Evolutionary conservation across 192 early-diverging fungal species (phyloP).

Genomic region (Allomyces arbusculus): DNA sequence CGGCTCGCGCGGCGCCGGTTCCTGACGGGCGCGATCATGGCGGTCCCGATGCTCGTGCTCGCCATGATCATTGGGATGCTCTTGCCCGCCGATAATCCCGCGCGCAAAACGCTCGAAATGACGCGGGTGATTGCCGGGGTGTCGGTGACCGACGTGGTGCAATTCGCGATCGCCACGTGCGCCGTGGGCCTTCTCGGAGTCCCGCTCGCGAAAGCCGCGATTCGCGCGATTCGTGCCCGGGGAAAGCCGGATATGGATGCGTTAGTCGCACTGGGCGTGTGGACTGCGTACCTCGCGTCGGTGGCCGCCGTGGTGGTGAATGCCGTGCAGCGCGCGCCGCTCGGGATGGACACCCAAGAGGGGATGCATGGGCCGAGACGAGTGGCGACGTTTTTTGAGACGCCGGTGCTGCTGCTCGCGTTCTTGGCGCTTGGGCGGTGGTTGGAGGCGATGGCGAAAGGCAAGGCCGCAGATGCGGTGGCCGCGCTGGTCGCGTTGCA

Average conservation of each 20-base stretch:
- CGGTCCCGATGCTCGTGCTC: slow-evolving; percentile 44
- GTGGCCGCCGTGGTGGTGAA: slow-evolving; percentile 25
- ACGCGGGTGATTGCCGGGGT: slow-evolving; percentile 31
- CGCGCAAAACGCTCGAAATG: slow-evolving; percentile 17
- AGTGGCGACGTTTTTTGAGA: slow-evolving; percentile 52
- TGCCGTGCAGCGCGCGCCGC: slow-evolving; percentile 12
- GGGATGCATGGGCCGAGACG: background rate
- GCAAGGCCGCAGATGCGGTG: slow-evolving; percentile 54
- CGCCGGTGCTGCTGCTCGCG: slow-evolving; percentile 47
- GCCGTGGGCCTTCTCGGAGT: slow-evolving; percentile 51
- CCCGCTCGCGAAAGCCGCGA: slow-evolving; percentile 47
- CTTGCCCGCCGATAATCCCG: slow-evolving; percentile 22
- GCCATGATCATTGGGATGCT: slow-evolving; percentile 55
- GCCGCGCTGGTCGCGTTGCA: slow-evolving; percentile 52
- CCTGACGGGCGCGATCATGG: slow-evolving; percentile 32
- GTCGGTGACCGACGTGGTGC: slow-evolving; percentile 22
- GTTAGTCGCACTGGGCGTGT: slow-evolving; percentile 48
- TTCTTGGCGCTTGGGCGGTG: slow-evolving; percentile 70
- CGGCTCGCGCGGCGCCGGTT: slow-evolving; percentile 13
- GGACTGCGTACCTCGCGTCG: slow-evolving; percentile 47
- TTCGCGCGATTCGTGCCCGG: slow-evolving; percentile 32
- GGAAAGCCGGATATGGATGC: slow-evolving; percentile 63
- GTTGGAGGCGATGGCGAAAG: slow-evolving; percentile 57
- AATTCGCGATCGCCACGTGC: slow-evolving; percentile 41
- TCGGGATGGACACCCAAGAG: background rate